phyloP scores from a whole-genome alignment of 2,329 filamentous ascomycete species.

The Colletotrichum eremochloae region DNA sequence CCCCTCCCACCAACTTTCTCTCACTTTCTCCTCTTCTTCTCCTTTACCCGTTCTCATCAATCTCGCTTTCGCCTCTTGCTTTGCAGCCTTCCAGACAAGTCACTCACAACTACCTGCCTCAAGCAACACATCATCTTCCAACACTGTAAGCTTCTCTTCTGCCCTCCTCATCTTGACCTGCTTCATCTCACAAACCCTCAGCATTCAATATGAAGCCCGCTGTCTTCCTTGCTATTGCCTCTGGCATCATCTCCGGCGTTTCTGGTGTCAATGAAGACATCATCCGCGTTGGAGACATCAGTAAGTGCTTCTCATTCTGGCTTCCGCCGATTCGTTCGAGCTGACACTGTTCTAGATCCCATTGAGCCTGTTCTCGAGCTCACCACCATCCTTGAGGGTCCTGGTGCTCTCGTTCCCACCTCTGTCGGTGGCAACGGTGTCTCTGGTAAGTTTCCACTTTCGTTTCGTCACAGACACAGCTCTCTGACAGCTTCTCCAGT shows the following conservation, averaged over 20 bases:
- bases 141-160: not conserved
- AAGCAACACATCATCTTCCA: not conserved
- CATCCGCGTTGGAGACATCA: not conserved
- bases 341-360: not conserved
- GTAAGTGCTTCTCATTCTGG: not conserved
- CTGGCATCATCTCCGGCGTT: not conserved
- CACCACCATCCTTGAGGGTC: not conserved
- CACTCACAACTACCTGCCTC: no score
- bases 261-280: not conserved
- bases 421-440: not conserved
- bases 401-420: not conserved
- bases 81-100: not conserved
- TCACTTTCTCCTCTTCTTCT: constrained; percentile 13
- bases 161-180: not conserved
- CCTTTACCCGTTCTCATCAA: not conserved
- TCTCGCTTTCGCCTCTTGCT: not conserved
- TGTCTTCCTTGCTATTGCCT: not conserved
- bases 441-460: not conserved
- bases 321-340: no score
- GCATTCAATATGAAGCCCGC: constrained; percentile 1
- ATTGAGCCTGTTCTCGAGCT: constrained; percentile 2
- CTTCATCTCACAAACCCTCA: not conserved
- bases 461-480: not conserved
- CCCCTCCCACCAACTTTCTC: not conserved
- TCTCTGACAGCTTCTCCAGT: not conserved